These are phyloP conservation scores for Fusarium sp. DNA, from an alignment of 2,329 filamentous ascomycete species.

Conservation along the genomic window DNA sequence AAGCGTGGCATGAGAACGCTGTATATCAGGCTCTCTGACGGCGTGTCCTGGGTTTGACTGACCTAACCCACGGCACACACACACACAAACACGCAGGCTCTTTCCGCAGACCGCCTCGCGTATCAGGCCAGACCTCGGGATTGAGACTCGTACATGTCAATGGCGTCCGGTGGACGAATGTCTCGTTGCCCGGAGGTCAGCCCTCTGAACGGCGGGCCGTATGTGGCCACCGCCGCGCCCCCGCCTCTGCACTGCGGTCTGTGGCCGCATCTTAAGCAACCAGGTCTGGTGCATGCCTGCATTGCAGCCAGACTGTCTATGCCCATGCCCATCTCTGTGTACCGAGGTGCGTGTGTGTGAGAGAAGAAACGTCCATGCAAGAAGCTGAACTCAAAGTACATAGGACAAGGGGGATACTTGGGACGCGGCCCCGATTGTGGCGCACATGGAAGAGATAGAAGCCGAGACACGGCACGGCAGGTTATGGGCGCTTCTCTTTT, in stretches of 20 bases:
- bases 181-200: slow-evolving; percentile 20
- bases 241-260: slow-evolving; percentile 11
- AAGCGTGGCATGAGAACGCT: not conserved
- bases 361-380: slow-evolving; percentile 9
- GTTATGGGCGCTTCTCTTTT: not conserved
- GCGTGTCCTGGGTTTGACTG: slow-evolving; percentile 11
- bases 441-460: slow-evolving; percentile 13
- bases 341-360: slow-evolving; percentile 1
- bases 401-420: slow-evolving; percentile 5
- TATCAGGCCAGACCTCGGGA: slow-evolving; percentile 11
- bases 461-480: slow-evolving; percentile 27
- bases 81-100: not conserved
- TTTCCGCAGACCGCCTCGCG: slow-evolving; percentile 17
- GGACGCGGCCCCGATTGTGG: slow-evolving; percentile 20
- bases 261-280: slow-evolving; percentile 42
- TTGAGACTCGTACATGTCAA: slow-evolving; percentile 20
- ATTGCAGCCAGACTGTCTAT: slow-evolving; percentile 16
- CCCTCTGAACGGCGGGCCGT: slow-evolving; percentile 16
- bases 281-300: slow-evolving; percentile 36
- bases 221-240: slow-evolving; percentile 26
- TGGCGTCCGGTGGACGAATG: slow-evolving; percentile 24
- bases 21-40: slow-evolving; percentile 16
- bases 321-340: slow-evolving; percentile 9
- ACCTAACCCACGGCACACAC: slow-evolving; percentile 18
- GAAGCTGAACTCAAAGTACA: slow-evolving; percentile 3